Evolutionary conservation across 1,139 yeast genomes (phyloP), one percentile per base, ranked within the genome.

Genomic region (Debaryomyces singareniensis): DNA sequence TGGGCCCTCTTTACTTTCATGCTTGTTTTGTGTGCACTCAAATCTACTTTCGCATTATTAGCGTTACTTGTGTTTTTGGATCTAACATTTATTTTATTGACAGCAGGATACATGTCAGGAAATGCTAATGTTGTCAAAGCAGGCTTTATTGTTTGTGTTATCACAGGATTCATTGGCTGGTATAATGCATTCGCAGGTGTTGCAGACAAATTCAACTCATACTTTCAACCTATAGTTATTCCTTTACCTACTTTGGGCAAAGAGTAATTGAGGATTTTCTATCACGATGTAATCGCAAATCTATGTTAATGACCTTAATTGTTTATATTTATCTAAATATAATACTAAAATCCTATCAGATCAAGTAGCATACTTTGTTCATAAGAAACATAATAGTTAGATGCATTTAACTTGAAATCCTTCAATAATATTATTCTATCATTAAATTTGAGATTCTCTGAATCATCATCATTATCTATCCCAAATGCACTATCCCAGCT

Each of bases 121-220:
- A 57, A 45, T 20, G 35, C 44, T 13, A 43, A 48, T 15, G 35
- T 51, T 32, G 61, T 64, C 30, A 71, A 61, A 43, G 89, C 85
- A 9, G 94, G 79, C 18, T 93, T 93, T 40, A 75, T 75, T 24
- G 51, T 79, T 32, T 94, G 93, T 14, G 52, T 83, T 10, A 53
- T 82, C 16, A 73, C 85, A 12, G 78, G 91, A 1, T 66, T 77
- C 38, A 52, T 73, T 33, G 87, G 87, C 3, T 82, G 84, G 82
- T 82, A 80, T 49, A 79, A 79, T 48, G 93, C 91, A 3, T 79
- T 69, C 43, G 86, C 87, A 5, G 93, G 91, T 71, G 53, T 82
- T 28, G 79, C 86, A 25, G 78, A 63, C 36, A 56, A 53, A 47
- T 76, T 70, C 50, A 83, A 78, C 57, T 61, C 81, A 9, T 81